These are phyloP conservation scores for Plasmodium cynomolgi DNA, from an alignment of 169 alveolate genomes.

Conservation along the genomic window DNA sequence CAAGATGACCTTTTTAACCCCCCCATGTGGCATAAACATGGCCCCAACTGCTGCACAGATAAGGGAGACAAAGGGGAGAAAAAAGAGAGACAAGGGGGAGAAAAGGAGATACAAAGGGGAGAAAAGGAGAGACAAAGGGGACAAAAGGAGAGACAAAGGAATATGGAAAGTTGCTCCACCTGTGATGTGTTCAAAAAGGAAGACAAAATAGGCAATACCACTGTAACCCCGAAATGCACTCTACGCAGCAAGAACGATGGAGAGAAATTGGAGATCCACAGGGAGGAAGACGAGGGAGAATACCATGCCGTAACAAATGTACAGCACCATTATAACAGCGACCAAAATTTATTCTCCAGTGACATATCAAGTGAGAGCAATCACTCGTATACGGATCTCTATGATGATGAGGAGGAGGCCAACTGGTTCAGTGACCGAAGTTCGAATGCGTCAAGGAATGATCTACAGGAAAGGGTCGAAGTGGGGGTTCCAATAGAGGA, in stretches of 20 bases:
- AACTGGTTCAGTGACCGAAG: slow-evolving; percentile 8
- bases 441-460: not conserved
- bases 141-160: not conserved
- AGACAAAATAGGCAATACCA: not conserved
- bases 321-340: not conserved
- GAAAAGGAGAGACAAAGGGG: not conserved
- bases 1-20: not conserved
- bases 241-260: not conserved
- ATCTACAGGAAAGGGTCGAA: not conserved
- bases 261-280: not conserved
- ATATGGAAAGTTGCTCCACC: slow-evolving; percentile 8
- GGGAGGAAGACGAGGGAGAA: not conserved
- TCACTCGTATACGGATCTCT: slow-evolving; percentile 34
- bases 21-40: not conserved
- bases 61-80: not conserved
- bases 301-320: not conserved
- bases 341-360: slow-evolving; percentile 28
- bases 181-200: slow-evolving; percentile 13
- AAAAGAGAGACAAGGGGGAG: not conserved
- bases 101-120: not conserved
- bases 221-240: not conserved
- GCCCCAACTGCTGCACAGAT: not conserved
- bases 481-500: not conserved
- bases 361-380: slow-evolving; percentile 33
- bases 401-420: slow-evolving; percentile 16